Conservation (phyloP, 2,329 filamentous ascomycete species). For the Ceratocystis lukuohia region DNA sequence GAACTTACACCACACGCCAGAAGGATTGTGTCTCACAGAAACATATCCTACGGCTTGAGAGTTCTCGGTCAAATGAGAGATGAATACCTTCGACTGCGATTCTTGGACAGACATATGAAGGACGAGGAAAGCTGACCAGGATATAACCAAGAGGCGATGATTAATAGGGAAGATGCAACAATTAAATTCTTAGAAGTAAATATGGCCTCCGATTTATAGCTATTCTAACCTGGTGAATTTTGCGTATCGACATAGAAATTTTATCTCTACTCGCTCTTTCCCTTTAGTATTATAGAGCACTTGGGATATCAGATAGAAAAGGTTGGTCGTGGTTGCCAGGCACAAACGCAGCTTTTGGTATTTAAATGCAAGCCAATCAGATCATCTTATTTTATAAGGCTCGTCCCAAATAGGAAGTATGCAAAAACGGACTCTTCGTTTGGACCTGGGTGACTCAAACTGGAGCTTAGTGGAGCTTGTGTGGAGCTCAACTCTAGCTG, state of each 20-base stretch:
- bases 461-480: constrained; percentile 14
- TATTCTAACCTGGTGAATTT: too few species aligned
- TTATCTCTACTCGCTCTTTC: too few species aligned
- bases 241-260: too few species aligned
- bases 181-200: too few species aligned
- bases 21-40: constrained; percentile 9
- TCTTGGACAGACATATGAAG: not conserved
- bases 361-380: constrained; percentile 9
- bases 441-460: constrained; percentile 15
- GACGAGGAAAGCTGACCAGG: not conserved
- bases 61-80: not conserved
- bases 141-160: too few species aligned
- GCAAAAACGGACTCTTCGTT: not conserved
- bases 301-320: not conserved
- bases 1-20: constrained; percentile 13
- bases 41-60: constrained; percentile 6
- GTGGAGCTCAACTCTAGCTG: constrained; percentile 4
- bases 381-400: not conserved
- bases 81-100: not conserved
- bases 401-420: constrained; percentile 3
- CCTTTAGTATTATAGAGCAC: too few species aligned
- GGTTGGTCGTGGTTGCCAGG: not conserved
- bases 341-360: not conserved
- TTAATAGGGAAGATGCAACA: too few species aligned
- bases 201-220: too few species aligned